A percentile compares a stretch with the other conserved stretches of the same genome.
Evolutionary conservation across 2,329 filamentous ascomycete genomes (phyloP).

Genomic region (Hortaea sp.): DNA sequence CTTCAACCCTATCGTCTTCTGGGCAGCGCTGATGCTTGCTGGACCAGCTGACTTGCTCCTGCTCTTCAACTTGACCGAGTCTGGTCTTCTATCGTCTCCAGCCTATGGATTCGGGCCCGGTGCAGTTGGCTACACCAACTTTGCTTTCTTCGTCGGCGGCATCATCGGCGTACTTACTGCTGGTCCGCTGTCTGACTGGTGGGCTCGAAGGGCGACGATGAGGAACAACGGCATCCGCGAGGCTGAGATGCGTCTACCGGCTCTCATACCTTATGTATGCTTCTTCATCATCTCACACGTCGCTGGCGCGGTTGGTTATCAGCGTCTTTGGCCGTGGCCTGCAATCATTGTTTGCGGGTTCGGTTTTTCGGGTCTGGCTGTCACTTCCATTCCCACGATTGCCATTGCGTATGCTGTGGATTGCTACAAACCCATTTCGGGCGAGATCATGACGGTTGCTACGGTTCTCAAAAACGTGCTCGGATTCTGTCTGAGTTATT

Average conservation of each 20-base stretch:
- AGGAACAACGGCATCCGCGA: slow-evolving; percentile 48
- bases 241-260: slow-evolving; percentile 51
- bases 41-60: slow-evolving; percentile 33
- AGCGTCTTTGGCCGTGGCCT: slow-evolving; percentile 40
- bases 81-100: slow-evolving; percentile 31
- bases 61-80: slow-evolving; percentile 43
- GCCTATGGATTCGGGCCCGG: slow-evolving; percentile 36
- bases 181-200: slow-evolving; percentile 45
- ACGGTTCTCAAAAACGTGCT: slow-evolving; percentile 38
- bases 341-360: slow-evolving; percentile 42
- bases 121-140: slow-evolving; percentile 42
- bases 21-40: slow-evolving; percentile 26
- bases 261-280: slow-evolving; percentile 41
- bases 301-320: slow-evolving; percentile 40
- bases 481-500: slow-evolving; percentile 34
- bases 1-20: slow-evolving; percentile 36
- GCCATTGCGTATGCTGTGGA: slow-evolving; percentile 37
- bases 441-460: slow-evolving; percentile 36
- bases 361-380: slow-evolving; percentile 31
- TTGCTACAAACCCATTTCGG: slow-evolving; percentile 37
- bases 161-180: slow-evolving; percentile 38
- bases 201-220: slow-evolving; percentile 41
- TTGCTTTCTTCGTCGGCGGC: slow-evolving; percentile 34
- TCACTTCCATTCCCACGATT: slow-evolving; percentile 35
- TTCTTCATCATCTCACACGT: slow-evolving; percentile 40